phyloP scores from a whole-genome alignment of 2,329 filamentous ascomycete species.

The Berkeleyomyces basicola region DNA sequence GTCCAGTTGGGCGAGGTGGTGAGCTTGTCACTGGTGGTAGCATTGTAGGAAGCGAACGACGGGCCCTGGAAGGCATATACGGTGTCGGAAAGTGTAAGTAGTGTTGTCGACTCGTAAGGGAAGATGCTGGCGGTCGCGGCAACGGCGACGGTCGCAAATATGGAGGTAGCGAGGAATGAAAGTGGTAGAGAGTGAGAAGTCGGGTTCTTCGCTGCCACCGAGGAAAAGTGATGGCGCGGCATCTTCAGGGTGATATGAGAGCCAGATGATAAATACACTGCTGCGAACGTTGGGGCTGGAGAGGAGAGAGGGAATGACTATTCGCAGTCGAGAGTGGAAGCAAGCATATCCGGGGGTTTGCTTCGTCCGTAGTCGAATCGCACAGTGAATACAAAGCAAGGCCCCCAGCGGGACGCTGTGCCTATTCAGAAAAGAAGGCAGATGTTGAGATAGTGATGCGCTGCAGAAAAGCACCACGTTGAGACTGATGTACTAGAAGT shows the following conservation, averaged over 20 bases:
- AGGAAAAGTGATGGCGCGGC: not conserved
- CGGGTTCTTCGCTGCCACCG: not conserved
- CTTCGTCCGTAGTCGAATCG: not conserved
- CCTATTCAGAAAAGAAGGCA: not conserved
- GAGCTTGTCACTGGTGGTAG: slow-evolving; percentile 36
- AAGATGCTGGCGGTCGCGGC: slow-evolving; percentile 3
- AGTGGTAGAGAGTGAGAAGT: not conserved
- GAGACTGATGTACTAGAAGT: not conserved
- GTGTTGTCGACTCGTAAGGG: slow-evolving; percentile 10
- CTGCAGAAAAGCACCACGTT: not conserved
- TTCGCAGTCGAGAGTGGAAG: not conserved
- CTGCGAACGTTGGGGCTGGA: not conserved
- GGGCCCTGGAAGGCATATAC: slow-evolving; percentile 48
- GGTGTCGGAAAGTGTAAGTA: slow-evolving; percentile 22
- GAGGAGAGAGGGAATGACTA: not conserved
- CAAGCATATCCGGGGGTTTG: not conserved
- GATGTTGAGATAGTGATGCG: not conserved
- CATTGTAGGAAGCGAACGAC: slow-evolving; percentile 37
- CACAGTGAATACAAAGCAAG: not conserved
- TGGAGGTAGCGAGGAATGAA: not conserved
- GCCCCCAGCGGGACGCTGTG: not conserved
- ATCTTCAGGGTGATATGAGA: not conserved
- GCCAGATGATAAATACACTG: not conserved
- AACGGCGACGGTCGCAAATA: not conserved
- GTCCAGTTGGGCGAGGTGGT: slow-evolving; percentile 29